Conservation (phyloP, 106 monocot species). For the Apostasia shenzhenica region DNA sequence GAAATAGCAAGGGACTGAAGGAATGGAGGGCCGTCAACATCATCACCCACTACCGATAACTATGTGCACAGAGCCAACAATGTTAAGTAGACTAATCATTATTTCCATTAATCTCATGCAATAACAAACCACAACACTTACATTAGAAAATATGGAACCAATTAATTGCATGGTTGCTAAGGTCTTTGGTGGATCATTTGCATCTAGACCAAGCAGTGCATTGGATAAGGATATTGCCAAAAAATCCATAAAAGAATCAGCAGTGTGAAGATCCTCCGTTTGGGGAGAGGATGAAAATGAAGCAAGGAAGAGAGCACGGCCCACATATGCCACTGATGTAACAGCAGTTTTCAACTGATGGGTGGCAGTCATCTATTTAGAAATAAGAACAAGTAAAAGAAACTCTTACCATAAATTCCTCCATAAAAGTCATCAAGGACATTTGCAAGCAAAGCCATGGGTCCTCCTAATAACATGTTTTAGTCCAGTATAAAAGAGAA, state of each 20-base stretch:
- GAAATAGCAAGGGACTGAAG: slow-evolving; percentile 58
- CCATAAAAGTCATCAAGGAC: neutral
- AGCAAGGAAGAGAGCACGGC: slow-evolving; percentile 71
- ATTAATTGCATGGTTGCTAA: slow-evolving; percentile 96
- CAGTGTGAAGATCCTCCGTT: slow-evolving; percentile 16
- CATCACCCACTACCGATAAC: slow-evolving; percentile 54
- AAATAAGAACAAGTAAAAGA: slow-evolving; percentile 3
- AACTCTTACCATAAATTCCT: neutral
- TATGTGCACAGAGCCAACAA: slow-evolving; percentile 18
- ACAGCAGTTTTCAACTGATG: slow-evolving; percentile 97
- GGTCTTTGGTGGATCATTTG: slow-evolving; percentile 99
- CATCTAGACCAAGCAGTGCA: slow-evolving; percentile 97
- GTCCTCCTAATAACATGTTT: neutral
- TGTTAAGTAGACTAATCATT: neutral
- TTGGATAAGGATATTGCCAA: slow-evolving; percentile 70
- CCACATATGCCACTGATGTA: slow-evolving; percentile 77
- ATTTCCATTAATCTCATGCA: neutral
- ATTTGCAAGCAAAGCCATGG: slow-evolving; percentile 1
- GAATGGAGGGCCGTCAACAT: slow-evolving; percentile 34
- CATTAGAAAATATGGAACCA: slow-evolving; percentile 94
- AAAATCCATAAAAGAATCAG: slow-evolving; percentile 43
- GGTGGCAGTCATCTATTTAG: slow-evolving; percentile 80
- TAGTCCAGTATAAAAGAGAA: neutral
- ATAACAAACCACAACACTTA: slow-evolving; percentile 23
- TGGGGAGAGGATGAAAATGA: slow-evolving; percentile 28